phyloP scores from a whole-genome alignment of 2,329 filamentous ascomycete genomes.

The Diaporthe ampelina region DNA sequence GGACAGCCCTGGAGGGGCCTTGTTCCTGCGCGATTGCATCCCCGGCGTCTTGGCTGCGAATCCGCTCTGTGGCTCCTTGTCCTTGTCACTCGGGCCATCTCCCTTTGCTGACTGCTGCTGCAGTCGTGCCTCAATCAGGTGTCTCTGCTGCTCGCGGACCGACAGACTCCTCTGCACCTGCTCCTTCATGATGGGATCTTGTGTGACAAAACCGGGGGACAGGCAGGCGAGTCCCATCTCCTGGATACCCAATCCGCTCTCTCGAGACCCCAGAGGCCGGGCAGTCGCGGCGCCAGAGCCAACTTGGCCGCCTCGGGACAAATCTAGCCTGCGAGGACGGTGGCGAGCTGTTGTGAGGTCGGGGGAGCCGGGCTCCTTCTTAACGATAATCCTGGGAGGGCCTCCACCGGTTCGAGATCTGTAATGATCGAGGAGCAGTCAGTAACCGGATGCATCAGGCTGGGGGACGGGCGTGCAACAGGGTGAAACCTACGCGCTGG shows the following conservation, averaged over 20 bases:
- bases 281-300: conserved; percentile 70
- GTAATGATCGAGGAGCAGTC: conserved; percentile 40
- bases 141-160: conserved; percentile 92
- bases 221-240: conserved; percentile 95
- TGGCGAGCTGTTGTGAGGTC: conserved; percentile 77
- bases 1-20: conserved; percentile 88
- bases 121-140: conserved; percentile 91
- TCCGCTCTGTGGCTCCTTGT: conserved; percentile 58
- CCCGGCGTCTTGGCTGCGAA: conserved; percentile 79
- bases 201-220: conserved; percentile 94
- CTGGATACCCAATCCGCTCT: conserved; percentile 81
- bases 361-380: conserved; percentile 86
- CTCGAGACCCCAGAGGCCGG: conserved; percentile 83
- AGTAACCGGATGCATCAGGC: conserved; percentile 43
- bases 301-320: conserved; percentile 73
- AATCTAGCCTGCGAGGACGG: conserved; percentile 81
- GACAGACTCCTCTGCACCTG: conserved; percentile 94
- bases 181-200: conserved; percentile 96
- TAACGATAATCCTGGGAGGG: conserved; percentile 88
- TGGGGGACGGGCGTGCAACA: conserved; percentile 19
- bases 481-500: conserved; percentile 67
- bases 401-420: conserved; percentile 68
- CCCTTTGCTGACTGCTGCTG: conserved; percentile 89
- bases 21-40: conserved; percentile 77
- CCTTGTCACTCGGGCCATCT: conserved; percentile 73